phyloP scores from a whole-genome alignment of 495 filamentous ascomycete genomes.

The Penicillium nucicola region DNA sequence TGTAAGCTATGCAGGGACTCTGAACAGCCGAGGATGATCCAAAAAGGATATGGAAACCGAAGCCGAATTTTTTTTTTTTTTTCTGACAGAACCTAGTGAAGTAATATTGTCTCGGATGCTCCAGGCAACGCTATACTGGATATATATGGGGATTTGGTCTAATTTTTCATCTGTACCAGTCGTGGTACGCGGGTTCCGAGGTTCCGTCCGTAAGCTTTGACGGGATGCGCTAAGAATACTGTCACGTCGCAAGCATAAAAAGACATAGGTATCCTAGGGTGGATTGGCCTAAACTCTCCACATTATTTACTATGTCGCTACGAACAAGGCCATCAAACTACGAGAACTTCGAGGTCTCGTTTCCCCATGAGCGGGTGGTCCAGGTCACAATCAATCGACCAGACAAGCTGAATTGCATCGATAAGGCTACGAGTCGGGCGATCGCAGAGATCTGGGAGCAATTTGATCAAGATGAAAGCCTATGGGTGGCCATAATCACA shows the following conservation, averaged over 20 bases:
- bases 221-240: background rate
- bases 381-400: constrained; percentile 44
- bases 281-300: background rate
- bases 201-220: background rate
- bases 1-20: background rate
- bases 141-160: background rate
- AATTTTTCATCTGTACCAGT: background rate
- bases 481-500: constrained; percentile 55
- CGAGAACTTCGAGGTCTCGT: constrained; percentile 34
- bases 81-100: background rate
- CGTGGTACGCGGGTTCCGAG: background rate
- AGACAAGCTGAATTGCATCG: constrained; percentile 47
- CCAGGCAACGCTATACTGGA: background rate
- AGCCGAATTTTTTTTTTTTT: background rate
- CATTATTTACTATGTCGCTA: constrained; percentile 20
- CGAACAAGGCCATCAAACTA: constrained; percentile 12
- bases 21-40: constrained; percentile 4
- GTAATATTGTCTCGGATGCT: background rate
- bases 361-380: constrained; percentile 39
- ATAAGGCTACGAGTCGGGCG: constrained; percentile 43
- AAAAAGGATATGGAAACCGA: constrained; percentile 1
- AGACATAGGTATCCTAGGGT: background rate
- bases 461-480: constrained; percentile 48
- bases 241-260: background rate
- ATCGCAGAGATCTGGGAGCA: constrained; percentile 48